Percentiles rank a stretch among this genome's conserved stretches.
Evolutionary conservation across 176 grass and related monocot species (phyloP).

Genomic region (Eleusine coracana): DNA sequence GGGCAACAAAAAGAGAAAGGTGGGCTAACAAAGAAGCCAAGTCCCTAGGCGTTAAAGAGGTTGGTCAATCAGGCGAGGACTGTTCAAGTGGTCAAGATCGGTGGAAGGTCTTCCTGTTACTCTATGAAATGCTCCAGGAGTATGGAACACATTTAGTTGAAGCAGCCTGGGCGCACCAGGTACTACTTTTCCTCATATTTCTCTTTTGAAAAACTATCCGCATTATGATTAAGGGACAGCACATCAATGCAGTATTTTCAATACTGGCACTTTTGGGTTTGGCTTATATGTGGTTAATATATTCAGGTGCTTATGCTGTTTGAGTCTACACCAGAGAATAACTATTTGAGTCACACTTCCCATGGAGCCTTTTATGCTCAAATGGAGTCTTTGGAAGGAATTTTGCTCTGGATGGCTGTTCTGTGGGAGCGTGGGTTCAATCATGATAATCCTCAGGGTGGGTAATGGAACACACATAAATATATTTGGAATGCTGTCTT

Average conservation of each 20-base stretch:
- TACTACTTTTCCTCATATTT: slow-evolving; percentile 46
- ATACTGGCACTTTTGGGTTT: not conserved
- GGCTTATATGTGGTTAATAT: slow-evolving; percentile 25
- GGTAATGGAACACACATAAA: not conserved
- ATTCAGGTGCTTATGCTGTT: slow-evolving; percentile 75
- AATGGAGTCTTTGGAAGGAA: slow-evolving; percentile 71
- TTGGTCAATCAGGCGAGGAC: slow-evolving; percentile 45
- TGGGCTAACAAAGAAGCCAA: slow-evolving; percentile 83
- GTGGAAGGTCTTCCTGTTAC: slow-evolving; percentile 87
- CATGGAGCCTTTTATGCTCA: slow-evolving; percentile 56
- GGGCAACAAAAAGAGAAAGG: slow-evolving; percentile 77
- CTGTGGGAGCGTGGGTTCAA: slow-evolving; percentile 91
- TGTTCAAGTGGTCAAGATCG: slow-evolving; percentile 62
- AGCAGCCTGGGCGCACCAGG: slow-evolving; percentile 94
- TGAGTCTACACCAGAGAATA: slow-evolving; percentile 58
- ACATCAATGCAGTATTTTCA: slow-evolving; percentile 3
- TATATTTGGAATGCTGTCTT: slow-evolving; percentile 31
- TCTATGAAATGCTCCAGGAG: slow-evolving; percentile 97
- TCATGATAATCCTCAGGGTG: slow-evolving; percentile 96
- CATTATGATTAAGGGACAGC: slow-evolving; percentile 4
- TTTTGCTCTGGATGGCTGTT: slow-evolving; percentile 84
- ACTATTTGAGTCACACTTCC: slow-evolving; percentile 35
- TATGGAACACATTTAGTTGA: slow-evolving; percentile 95
- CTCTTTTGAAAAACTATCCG: slow-evolving; percentile 17
- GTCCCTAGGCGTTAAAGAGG: slow-evolving; percentile 72